Evolutionary conservation across 2,329 filamentous ascomycete genomes (phyloP), one percentile per base, ranked within the genome.

Genomic region (Aspergillus pseudoviridinutans): DNA sequence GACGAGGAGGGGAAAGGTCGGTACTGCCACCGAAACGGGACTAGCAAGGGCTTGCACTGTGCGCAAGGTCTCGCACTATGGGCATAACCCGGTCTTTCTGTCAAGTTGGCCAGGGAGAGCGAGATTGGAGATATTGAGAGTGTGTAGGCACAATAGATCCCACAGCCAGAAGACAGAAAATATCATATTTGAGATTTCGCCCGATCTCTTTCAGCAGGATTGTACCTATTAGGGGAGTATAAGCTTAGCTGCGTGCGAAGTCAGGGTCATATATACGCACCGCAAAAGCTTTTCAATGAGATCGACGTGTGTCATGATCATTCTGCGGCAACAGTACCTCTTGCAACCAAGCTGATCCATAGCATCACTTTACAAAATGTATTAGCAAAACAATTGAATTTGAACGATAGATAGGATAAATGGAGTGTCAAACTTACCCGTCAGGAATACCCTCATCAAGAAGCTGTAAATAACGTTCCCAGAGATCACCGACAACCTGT

Each of bases 281-380:
- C 93, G 91, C 64, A 99, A 86, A 52, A 99, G 86, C 80, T 99
- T 99, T 83, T 99, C 94, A 68, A 99, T 97, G 61, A 99, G 82
- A 75, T 99, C 94, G 69, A 99, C 94, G 78, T 99, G 94, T 59
- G 94, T 99, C 90, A 99, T 97, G 76, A 99, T 87, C 94, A 99
- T 99, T 71, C 94, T 89, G 68, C 94, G 90, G 81, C 94, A 99
- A 84, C 94, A 99, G 82, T 99, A 99, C 67, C 94, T 87, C 78
- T 91, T 93, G 71, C 95, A 89, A 56, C 92, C 92, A 54, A 99
- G 87, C 73, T 92, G 85, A 76, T 97, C 92, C 89, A 99, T 96
- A 46, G 93, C 94, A 74, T 97, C 92, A 71, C 94, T 97, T 66
- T 41, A 47, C 55, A 55, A 38, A 29, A 29, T 42, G 44, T 44